Percentiles rank a stretch among this genome's conserved stretches.
phyloP scores from a whole-genome alignment of 495 filamentous ascomycete genomes.

The Neohortaea acidophila region DNA sequence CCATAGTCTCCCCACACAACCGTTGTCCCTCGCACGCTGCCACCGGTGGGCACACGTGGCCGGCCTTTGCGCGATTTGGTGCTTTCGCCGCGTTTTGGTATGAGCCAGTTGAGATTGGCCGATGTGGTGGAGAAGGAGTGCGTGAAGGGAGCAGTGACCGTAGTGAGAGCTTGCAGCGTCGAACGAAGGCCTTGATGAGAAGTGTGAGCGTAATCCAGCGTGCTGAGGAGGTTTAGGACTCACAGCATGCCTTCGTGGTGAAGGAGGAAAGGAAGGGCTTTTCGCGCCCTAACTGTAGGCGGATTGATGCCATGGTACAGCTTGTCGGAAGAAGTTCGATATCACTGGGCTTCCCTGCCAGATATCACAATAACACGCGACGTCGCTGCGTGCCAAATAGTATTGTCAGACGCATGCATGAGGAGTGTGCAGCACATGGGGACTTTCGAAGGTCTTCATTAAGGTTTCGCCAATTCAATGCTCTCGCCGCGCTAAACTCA shows the following conservation, averaged over 20 bases:
- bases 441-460: too few species aligned
- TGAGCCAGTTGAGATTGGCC: constrained; percentile 54
- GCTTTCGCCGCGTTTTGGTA: constrained; percentile 56
- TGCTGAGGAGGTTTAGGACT: background rate
- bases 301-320: too few species aligned
- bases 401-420: too few species aligned
- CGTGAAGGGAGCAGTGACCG: constrained; percentile 9
- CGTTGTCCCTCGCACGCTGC: constrained; percentile 80
- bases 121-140: constrained; percentile 55
- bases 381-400: too few species aligned
- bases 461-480: too few species aligned
- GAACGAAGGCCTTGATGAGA: constrained; percentile 15
- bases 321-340: too few species aligned
- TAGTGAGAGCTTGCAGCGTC: constrained; percentile 15
- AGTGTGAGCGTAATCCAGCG: background rate
- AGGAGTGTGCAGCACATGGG: too few species aligned
- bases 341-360: too few species aligned
- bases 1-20: constrained; percentile 95
- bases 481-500: too few species aligned
- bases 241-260: constrained; percentile 21
- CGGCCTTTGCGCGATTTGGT: constrained; percentile 84
- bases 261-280: constrained; percentile 14
- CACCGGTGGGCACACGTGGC: constrained; percentile 74
- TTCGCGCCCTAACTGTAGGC: too few species aligned
- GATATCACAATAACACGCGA: too few species aligned